phyloP scores from a whole-genome alignment of 2,329 filamentous ascomycete genomes.

The Beauveria pseudobassiana region DNA sequence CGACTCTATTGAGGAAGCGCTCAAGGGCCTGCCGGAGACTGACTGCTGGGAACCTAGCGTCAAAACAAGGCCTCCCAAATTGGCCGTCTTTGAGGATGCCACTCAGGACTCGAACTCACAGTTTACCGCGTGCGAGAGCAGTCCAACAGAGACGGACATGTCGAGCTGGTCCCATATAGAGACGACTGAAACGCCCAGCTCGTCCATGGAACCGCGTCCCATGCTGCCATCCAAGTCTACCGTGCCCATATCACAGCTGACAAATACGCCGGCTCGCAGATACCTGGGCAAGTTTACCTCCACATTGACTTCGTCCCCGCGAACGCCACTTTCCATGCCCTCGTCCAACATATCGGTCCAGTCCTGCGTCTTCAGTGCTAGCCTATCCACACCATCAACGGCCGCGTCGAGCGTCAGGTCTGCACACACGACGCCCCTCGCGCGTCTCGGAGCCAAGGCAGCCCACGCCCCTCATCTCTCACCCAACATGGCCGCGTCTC shows the following conservation, averaged over 20 bases:
- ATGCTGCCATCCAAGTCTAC: slow-evolving; percentile 24
- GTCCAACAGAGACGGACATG: slow-evolving; percentile 12
- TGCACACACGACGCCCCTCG: slow-evolving; percentile 43
- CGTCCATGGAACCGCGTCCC: slow-evolving; percentile 16
- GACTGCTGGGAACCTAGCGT: slow-evolving; percentile 36
- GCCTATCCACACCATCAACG: slow-evolving; percentile 31
- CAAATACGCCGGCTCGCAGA: slow-evolving; percentile 14
- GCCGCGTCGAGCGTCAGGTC: slow-evolving; percentile 35
- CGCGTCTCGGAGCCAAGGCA: slow-evolving; percentile 44
- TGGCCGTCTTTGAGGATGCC: slow-evolving; percentile 40
- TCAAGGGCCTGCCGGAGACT: slow-evolving; percentile 43
- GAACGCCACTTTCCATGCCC: slow-evolving; percentile 24
- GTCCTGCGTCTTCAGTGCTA: slow-evolving; percentile 29
- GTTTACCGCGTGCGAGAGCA: not conserved
- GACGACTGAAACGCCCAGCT: slow-evolving; percentile 15
- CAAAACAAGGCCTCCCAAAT: slow-evolving; percentile 27
- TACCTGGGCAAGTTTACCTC: slow-evolving; percentile 29
- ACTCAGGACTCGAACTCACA: slow-evolving; percentile 16
- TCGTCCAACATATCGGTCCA: slow-evolving; percentile 26
- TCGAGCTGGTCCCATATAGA: not conserved
- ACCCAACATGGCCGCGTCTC: not conserved
- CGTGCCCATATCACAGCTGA: slow-evolving; percentile 15
- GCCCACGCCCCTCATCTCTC: not conserved
- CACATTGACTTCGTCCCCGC: slow-evolving; percentile 15
- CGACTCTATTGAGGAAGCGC: slow-evolving; percentile 48